Evolutionary conservation across 1,284 basidiomycete species (phyloP).

Genomic region (Ceratobasidium sp.): DNA sequence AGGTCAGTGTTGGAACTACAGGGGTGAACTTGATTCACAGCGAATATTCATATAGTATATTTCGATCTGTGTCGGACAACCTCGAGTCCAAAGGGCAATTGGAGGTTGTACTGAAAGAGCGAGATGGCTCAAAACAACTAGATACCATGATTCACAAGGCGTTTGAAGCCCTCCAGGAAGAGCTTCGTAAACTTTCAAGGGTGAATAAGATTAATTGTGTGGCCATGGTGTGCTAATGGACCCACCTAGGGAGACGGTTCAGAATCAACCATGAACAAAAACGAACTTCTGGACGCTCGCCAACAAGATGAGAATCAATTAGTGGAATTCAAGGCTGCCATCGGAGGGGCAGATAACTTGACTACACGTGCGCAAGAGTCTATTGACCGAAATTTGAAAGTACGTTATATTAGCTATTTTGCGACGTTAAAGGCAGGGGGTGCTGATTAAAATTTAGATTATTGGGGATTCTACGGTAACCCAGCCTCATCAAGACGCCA

Average conservation of each 20-base stretch:
- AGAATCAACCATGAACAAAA: background rate
- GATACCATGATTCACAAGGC: background rate
- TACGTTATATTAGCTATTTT: background rate
- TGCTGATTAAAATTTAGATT: slow-evolving; percentile 6
- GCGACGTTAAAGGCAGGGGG: background rate
- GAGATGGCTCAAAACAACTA: background rate
- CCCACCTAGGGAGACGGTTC: background rate
- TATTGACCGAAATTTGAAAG: slow-evolving; percentile 13
- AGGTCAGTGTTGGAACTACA: background rate
- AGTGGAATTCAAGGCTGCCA: background rate
- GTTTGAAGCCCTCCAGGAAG: background rate
- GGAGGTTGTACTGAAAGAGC: slow-evolving; percentile 10
- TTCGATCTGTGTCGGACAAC: background rate
- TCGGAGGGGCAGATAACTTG: background rate
- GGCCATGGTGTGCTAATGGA: background rate
- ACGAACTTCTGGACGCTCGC: slow-evolving; percentile 11
- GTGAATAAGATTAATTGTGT: background rate
- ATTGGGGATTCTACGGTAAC: slow-evolving; percentile 22
- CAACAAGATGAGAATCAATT: slow-evolving; percentile 15
- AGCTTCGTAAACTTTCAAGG: background rate
- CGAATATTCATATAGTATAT: background rate
- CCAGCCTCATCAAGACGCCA: background rate
- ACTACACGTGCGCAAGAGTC: background rate
- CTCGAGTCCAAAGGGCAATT: slow-evolving; percentile 9
- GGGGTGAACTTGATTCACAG: background rate